Conservation (phyloP, 2,329 filamentous ascomycete genomes). For the Alternaria ventricosa region DNA sequence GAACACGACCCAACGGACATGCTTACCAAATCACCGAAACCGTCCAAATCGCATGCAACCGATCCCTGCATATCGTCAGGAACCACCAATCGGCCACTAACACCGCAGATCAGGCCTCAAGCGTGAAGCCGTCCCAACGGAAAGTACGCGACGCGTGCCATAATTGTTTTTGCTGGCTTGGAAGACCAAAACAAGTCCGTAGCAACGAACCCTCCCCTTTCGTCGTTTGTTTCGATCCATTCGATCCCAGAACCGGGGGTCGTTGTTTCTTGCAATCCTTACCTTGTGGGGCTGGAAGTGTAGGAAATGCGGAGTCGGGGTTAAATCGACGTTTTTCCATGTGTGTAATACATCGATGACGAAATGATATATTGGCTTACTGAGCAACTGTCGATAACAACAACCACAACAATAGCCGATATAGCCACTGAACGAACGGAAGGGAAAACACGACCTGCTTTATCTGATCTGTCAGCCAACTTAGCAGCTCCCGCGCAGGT, state of each 20-base stretch:
- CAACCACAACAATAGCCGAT: not conserved
- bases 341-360: not conserved
- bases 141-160: not conserved
- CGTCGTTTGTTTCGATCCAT: not conserved
- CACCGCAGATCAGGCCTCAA: not conserved
- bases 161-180: not conserved
- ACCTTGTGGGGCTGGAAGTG: not conserved
- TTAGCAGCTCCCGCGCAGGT: not conserved
- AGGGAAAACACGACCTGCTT: not conserved
- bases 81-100: not conserved
- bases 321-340: not conserved
- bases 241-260: not conserved
- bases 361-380: not conserved
- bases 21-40: not conserved
- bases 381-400: not conserved
- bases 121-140: not conserved
- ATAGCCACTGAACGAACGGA: not conserved
- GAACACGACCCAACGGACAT: not conserved
- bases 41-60: not conserved
- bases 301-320: not conserved
- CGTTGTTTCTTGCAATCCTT: not conserved
- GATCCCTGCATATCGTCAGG: not conserved
- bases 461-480: not conserved
- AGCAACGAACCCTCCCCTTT: not conserved
- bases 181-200: constrained; percentile 1